A percentile compares a stretch with the other conserved stretches of the same genome.
phyloP scores from a whole-genome alignment of 495 filamentous ascomycete genomes.

The Tuber aestivum region DNA sequence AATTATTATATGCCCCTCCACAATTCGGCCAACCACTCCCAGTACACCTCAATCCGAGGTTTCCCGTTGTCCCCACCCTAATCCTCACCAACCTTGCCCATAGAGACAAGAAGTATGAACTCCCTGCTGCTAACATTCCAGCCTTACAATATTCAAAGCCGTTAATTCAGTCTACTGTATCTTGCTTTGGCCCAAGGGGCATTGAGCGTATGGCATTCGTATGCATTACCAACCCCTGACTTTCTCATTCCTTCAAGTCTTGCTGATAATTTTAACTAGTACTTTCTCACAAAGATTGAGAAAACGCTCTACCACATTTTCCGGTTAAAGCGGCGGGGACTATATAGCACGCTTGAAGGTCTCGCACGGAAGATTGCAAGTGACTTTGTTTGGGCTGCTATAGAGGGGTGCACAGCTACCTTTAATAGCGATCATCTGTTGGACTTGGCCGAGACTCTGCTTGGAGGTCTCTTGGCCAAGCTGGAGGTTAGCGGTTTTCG shows the following conservation, averaged over 20 bases:
- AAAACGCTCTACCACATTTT: neutral
- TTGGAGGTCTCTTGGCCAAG: neutral
- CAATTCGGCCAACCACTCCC: neutral
- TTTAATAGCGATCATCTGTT: neutral
- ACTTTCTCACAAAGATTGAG: neutral
- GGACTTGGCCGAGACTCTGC: neutral
- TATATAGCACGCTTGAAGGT: neutral
- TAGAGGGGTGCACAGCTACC: neutral
- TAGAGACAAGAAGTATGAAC: neutral
- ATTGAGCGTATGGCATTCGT: neutral
- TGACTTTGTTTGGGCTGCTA: neutral
- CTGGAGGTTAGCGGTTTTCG: neutral
- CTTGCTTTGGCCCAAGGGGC: neutral
- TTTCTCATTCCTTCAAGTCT: neutral
- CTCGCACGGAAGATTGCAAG: neutral
- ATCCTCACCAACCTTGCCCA: neutral
- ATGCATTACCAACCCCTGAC: neutral
- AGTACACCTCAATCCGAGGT: neutral
- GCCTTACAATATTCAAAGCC: neutral
- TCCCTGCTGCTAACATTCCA: neutral
- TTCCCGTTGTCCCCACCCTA: neutral
- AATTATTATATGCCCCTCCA: neutral
- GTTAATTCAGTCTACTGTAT: neutral
- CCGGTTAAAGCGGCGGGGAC: neutral
- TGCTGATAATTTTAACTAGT: neutral